Evolutionary conservation across 2,329 filamentous ascomycete genomes (phyloP), one percentile per base, ranked within the genome.

Genomic region (Exophiala aquamarina): DNA sequence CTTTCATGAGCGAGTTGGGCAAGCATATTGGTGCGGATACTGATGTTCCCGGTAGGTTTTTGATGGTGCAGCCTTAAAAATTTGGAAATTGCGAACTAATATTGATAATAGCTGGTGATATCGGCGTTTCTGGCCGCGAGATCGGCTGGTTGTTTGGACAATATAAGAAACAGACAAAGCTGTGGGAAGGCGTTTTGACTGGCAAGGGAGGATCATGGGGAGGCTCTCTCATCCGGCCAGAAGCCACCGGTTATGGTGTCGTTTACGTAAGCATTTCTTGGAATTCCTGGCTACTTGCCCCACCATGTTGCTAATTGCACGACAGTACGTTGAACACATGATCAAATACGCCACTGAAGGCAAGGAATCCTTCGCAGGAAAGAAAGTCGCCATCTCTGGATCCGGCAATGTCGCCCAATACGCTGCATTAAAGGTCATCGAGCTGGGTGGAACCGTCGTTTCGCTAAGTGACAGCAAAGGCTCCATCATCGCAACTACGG

Each of bases 371-470:
- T 95, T 95, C 76, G 72, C 81, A 55, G 92, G 90, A 73, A 97
- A 97, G 82, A 86, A 85, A 51, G 93, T 97, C 47, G 89, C 92
- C 70, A 86, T 98, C 70, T 96, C 93, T 35, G 93, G 93, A 56
- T 96, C 92, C 50, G 93, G 93, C 59, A 98, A 98, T 76, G 93
- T 97, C 45, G 93, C 93, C 23, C 93, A 97, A 77, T 97, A 93
- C 75, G 92, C 92, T 23, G 93, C 92, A 1, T 86, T 97, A 61
- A 97, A 97, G 77, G 84, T 85, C 66, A 93, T 97, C 63, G 91
- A 97, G 79, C 89, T 97, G 61, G 93, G 93, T 63, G 93, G 86
- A 55, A 92, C 81, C 48, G 89, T 98, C 61, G 78, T 96, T 65
- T 96, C 92, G 33, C 83, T 98, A 47, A 95, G 90, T 62, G 93